Evolutionary conservation across 2,329 filamentous ascomycete genomes (phyloP), one percentile per base, ranked within the genome.

Genomic region (Dactylonectria macrodidyma): DNA sequence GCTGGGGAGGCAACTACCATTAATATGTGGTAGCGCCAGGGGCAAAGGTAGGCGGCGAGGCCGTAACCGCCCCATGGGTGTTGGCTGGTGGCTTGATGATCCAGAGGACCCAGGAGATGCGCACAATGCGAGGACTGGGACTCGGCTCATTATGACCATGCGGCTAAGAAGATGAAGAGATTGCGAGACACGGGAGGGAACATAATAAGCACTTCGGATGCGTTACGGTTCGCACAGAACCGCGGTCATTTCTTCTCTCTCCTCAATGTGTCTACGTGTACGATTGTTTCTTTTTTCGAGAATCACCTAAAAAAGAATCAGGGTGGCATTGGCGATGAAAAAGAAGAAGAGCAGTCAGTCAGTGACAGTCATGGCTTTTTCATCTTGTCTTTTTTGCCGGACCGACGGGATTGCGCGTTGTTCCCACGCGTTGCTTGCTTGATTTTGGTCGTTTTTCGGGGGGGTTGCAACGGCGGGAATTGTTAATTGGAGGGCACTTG

Each of bases 1-100:
- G 88, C 75, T 90, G 88, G 88, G 88, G 88, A 73, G 85, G 84
- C 73, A 90, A 90, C 84, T 90, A 90, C 83, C 83, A 87, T 73
- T 84, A 85, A 79, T 74, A 74, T 76, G 74, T 76, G 78, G 78
- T 80, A 77, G 75, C 58, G 33, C 57, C 69, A 67, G 72, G 73
- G 74, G 75, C 71, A 75, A 76, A 59, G 73, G 70, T 66, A 75
- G 59, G 69, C 63, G 73, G 51, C 34, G 46, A 30, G 44, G 52
- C 57, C 51, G 50, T 34, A 10, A 54, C n/a, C 46, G 51, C 56
- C 52, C 48, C 50, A 34, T 50, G n/a, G 44, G 36, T 55, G 51
- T 46, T 44, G 36, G 47, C 66, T 54, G 34, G 41, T 48, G 51
- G 38, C 38, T 24, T 26, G 22, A 24, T 46, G 55, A 30, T 30